Percentiles rank a stretch among this genome's conserved stretches.
These are phyloP conservation scores for Liriodendron chinense DNA, from an alignment of 164 flowering plant species.

Conservation along the genomic window DNA sequence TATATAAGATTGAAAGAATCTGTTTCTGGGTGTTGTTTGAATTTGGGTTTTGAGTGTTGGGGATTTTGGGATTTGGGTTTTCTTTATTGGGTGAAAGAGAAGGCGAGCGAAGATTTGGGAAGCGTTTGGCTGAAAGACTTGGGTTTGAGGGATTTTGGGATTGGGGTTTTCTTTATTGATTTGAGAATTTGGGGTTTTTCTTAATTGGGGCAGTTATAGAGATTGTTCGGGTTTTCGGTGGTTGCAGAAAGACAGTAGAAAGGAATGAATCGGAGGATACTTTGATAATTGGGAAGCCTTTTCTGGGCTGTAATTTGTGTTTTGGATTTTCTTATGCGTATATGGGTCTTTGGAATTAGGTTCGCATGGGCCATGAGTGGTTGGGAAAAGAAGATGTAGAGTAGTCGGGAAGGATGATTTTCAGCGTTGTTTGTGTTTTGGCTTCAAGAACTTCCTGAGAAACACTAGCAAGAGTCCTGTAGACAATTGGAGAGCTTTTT, in stretches of 20 bases:
- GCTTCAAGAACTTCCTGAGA: not conserved
- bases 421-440: not conserved
- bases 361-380: not conserved
- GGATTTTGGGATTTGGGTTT: not conserved
- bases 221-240: not conserved
- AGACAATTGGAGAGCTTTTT: not conserved
- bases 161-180: not conserved
- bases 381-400: not conserved
- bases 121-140: not conserved
- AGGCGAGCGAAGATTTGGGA: not conserved
- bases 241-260: not conserved
- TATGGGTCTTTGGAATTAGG: not conserved
- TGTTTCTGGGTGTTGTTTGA: not conserved
- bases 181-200: too few species aligned
- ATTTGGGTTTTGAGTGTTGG: not conserved
- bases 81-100: not conserved
- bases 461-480: not conserved
- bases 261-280: not conserved
- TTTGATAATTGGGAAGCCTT: conserved; percentile 3
- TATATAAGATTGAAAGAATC: not conserved
- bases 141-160: not conserved
- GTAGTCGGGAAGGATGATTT: not conserved
- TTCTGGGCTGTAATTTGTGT: not conserved
- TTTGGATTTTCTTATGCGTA: not conserved
- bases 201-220: not conserved